Base-by-base conservation (phyloP, 2,329 filamentous ascomycete species). In the Tympanopsis confertula region DNA sequence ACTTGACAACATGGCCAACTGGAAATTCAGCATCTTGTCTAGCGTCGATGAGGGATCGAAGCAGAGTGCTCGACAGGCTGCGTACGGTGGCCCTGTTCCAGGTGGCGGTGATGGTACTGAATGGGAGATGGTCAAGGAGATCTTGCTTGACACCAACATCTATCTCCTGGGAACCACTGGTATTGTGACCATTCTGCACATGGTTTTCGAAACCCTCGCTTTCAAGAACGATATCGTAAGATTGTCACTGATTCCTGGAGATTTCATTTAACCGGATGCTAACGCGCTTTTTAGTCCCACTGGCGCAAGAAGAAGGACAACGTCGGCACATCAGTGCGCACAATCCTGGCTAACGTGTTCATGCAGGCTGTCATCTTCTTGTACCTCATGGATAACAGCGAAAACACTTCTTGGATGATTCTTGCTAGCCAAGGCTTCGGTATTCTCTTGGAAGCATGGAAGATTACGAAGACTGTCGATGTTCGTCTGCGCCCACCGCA, bases 391-490 rank as follows among this genome's bases (percentile, higher is more conserved):
- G 78, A 82, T 58, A 82, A 82, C 60, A 79, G 75, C 45, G 78
- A 82, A 15, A 76, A 75, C 50, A 82, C 78, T 0, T 79, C 73
- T n/a, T 82, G 77, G 77, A 82, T 82, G 30, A 33, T 33, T 15
- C 30, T 33, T 33, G 30, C 30, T 15, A 33, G 30, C 15, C 30
- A 33, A 36, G 35, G 53, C 29, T 53, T 57, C 49, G 54, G 54
- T 12, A 84, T 86, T 39, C 58, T 80, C 2, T 69, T 86, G 36
- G 81, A 86, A 58, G 78, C 78, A 32, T 98, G 91, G 91, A 98
- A 98, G 62, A 80, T 98, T 50, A 98, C 91, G 7, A 96, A 94
- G 37, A 77, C 88, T 0, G 91, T 96, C 50, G 78, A 98, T 51
- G 84, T 98, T 40, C 80, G 86, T 39, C 50, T 96, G 41, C 81